phyloP scores from a whole-genome alignment of 148 eudicot genomes.

The Rhododendron ovatum region DNA sequence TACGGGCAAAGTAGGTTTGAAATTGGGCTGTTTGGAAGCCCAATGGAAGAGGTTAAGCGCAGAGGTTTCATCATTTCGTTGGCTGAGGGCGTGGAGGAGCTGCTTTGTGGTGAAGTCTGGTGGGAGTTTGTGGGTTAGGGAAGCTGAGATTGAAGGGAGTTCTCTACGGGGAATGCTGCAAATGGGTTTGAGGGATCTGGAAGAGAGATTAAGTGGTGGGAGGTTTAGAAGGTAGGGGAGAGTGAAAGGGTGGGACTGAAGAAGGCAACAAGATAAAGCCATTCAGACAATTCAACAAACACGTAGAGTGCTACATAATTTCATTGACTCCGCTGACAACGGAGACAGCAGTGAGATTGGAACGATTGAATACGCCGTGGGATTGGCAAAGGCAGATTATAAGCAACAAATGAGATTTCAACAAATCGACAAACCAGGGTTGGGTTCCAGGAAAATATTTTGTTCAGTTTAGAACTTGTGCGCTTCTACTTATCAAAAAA shows the following conservation, averaged over 20 bases:
- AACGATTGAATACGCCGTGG: too few species aligned
- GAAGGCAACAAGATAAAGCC: slow-evolving; percentile 45
- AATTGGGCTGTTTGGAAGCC: slow-evolving; percentile 77
- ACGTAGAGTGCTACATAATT: slow-evolving; percentile 17
- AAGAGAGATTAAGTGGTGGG: slow-evolving; percentile 17
- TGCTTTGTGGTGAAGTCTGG: slow-evolving; percentile 55
- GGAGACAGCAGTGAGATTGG: background rate
- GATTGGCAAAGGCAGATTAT: too few species aligned
- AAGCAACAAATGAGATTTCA: too few species aligned
- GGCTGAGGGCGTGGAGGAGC: slow-evolving; percentile 55
- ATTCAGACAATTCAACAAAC: slow-evolving; percentile 50
- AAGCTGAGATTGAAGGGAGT: background rate
- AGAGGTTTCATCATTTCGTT: slow-evolving; percentile 53
- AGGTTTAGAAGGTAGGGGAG: slow-evolving; percentile 15
- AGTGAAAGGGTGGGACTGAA: slow-evolving; percentile 27
- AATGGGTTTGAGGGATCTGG: slow-evolving; percentile 17
- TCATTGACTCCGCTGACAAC: background rate
- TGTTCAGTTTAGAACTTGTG: too few species aligned
- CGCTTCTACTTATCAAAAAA: too few species aligned
- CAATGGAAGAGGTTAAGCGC: slow-evolving; percentile 66
- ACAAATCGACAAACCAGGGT: too few species aligned
- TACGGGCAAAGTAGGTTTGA: slow-evolving; percentile 53
- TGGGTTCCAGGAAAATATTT: too few species aligned
- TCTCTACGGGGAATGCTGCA: slow-evolving; percentile 9
- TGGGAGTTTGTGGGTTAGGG: slow-evolving; percentile 26